Conservation (phyloP, 805 yeast genomes). For the Kuraishia ogatae region DNA sequence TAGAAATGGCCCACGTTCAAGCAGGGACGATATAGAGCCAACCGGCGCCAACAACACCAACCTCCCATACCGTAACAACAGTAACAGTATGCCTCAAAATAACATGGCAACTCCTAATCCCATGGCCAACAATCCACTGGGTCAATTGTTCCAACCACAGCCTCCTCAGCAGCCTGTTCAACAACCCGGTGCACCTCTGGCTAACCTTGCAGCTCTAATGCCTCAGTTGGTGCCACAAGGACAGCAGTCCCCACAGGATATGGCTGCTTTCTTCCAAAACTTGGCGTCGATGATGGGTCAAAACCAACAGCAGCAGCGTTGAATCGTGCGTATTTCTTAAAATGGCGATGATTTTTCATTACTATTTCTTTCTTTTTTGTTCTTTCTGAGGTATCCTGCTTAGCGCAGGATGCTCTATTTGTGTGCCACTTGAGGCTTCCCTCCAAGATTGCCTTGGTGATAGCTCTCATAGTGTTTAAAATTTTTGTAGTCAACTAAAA, state of each 20-base stretch:
- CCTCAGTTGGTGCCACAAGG: constrained; percentile 8
- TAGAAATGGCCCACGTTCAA: constrained; percentile 78
- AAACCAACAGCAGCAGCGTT: constrained; percentile 5
- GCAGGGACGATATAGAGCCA: constrained; percentile 13
- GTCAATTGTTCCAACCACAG: constrained; percentile 8
- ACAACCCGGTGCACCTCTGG: constrained; percentile 3
- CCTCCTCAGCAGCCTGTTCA: neutral
- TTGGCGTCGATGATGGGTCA: constrained; percentile 26
- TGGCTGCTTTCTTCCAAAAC: constrained; percentile 26
- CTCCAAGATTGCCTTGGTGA: no score
- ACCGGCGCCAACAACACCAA: neutral
- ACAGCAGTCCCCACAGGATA: constrained; percentile 15
- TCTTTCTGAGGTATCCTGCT: no score
- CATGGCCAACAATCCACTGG: constrained; percentile 7
- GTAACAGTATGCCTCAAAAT: neutral
- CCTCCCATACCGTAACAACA: neutral
- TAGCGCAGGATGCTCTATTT: no score
- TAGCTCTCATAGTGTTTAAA: no score
- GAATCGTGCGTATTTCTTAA: no score
- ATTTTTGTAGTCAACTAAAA: no score
- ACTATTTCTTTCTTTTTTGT: neutral
- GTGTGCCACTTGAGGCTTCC: no score
- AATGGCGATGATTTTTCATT: neutral
- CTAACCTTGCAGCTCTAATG: constrained; percentile 7
- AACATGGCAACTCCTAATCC: constrained; percentile 10